Percentiles rank a stretch among this genome's conserved stretches.
These are phyloP conservation scores for Solioccasus polychromus DNA, from an alignment of 768 basidiomycete species.

Conservation along the genomic window DNA sequence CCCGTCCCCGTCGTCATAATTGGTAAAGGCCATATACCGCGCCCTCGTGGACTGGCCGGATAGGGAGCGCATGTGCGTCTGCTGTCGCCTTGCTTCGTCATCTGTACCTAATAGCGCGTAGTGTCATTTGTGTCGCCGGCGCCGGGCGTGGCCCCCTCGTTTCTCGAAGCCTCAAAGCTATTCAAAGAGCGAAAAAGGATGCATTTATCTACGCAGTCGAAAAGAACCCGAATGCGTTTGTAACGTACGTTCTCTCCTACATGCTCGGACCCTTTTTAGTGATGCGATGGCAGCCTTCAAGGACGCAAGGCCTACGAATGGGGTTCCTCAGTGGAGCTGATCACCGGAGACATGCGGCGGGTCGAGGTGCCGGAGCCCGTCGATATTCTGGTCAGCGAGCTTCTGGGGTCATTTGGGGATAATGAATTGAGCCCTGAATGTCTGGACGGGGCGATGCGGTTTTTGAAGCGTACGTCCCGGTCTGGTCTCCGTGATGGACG, in stretches of 20 bases:
- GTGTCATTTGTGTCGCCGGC: constrained; percentile 87
- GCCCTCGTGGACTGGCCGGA: constrained; percentile 74
- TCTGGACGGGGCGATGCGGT: constrained; percentile 91
- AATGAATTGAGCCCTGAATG: constrained; percentile 99
- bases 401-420: constrained; percentile 96
- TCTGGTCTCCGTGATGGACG: not conserved
- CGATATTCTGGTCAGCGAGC: constrained; percentile 93
- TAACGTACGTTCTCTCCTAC: constrained; percentile 67
- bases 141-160: constrained; percentile 95
- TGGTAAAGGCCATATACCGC: constrained; percentile 66
- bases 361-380: constrained; percentile 81
- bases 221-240: constrained; percentile 94
- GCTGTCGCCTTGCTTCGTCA: constrained; percentile 26
- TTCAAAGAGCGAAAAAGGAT: constrained; percentile 59
- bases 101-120: constrained; percentile 33
- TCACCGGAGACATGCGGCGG: constrained; percentile 94
- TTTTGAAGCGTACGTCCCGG: constrained; percentile 69
- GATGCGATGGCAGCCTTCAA: constrained; percentile 61
- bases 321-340: constrained; percentile 71
- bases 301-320: constrained; percentile 79
- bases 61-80: constrained; percentile 55
- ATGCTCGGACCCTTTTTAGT: constrained; percentile 14
- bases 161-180: constrained; percentile 74
- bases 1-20: constrained; percentile 6
- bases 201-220: constrained; percentile 85